Evolutionary conservation across 805 yeast species (phyloP), one percentile per base, ranked within the genome.

Genomic region (Schwanniomyces vanrijiae): DNA sequence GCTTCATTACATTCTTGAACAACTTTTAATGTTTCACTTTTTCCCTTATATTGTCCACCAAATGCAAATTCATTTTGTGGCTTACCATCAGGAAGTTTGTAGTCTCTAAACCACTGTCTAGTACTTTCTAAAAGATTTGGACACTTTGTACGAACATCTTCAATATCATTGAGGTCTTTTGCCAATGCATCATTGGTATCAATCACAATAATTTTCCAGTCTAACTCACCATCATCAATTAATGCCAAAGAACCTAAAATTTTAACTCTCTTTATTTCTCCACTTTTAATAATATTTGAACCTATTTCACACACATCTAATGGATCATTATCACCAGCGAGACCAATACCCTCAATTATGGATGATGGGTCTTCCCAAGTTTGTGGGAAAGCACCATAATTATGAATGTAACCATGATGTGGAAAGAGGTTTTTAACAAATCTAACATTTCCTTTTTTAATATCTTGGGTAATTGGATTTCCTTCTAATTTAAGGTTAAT

Each of bases 81-180:
- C 80, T 94, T 94, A 52, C 98, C 99, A 69, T 92, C 99, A 46
- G 99, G 97, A 58, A 90, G 81, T 74, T 94, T 94, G 84, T 94
- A 94, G 72, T 91, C 90, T 69, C 95, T 87, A 84, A 94, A 94
- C 99, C 99, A 94, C 73, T 88, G 96, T 70, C 90, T 85, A 49
- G 98, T 94, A 55, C 96, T 87, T 67, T 96, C 88, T 64, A 94
- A 76, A 49, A 94, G 77, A 46, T 97, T 97, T 50, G 99, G 99
- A 70, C 91, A 83, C 66, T 86, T 84, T 62, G 80, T 81, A 69
- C 82, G 90, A 54, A 94, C 96, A 62, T 94, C 97, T 71, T 88
- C 92, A 58, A 94, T 83, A 69, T 90, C 97, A 65, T 86, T 81
- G 61, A 94, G 75, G 73, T 90, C 86, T 49, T 86, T 64, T 51